Base-by-base conservation (phyloP, 495 filamentous ascomycete genomes). In the Tetracladium setigerum region DNA sequence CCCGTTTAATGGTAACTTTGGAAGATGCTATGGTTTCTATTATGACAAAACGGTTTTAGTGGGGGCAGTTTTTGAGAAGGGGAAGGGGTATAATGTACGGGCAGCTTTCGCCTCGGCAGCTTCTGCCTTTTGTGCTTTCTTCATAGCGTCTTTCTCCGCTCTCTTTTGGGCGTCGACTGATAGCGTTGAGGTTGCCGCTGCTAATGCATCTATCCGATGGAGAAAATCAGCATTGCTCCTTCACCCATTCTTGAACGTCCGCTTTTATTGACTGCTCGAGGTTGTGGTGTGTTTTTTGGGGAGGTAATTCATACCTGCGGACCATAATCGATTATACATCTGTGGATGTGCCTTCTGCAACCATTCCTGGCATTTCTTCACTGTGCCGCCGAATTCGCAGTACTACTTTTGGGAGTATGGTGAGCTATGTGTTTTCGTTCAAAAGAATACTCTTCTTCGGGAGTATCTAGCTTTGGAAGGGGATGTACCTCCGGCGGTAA, bases 301-400 rank as follows among this genome's bases (percentile, higher is more conserved):
- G 39, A 35, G 14, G 27, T 19, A 63, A 64, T 5, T 15, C 30
- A 50, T 65, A 91, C 89, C 88, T 64, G 84, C 78, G 36, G 88
- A 92, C 70, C 95, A 95, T 62, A 97, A 70, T 52, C 68, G 71
- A 41, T 74, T 64, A 63, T 95, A 89, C 64, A 95, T 66, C 35
- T 76, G 71, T 1, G 83, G 77, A 48, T 95, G 73, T 35, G 77
- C 71, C 38, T 84, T 80, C 56, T 89, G 74, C 10, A 98, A 76
- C 92, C 92, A 98, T 62, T 95, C 87, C 61, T 90, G 84, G 66
- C 92, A 98, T 71, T 95, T 96, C 68, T 88, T 94, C n/a, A 84
- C 80, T n/a, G 90, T 95, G 43, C 86, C 90, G 58, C 92, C 91
- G 65, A 95, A 97, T 67, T 97, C 94, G 69, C 92, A 98, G 68